Conservation (phyloP, 31 red algal genomes). For the Bonnemaisonia californica region DNA sequence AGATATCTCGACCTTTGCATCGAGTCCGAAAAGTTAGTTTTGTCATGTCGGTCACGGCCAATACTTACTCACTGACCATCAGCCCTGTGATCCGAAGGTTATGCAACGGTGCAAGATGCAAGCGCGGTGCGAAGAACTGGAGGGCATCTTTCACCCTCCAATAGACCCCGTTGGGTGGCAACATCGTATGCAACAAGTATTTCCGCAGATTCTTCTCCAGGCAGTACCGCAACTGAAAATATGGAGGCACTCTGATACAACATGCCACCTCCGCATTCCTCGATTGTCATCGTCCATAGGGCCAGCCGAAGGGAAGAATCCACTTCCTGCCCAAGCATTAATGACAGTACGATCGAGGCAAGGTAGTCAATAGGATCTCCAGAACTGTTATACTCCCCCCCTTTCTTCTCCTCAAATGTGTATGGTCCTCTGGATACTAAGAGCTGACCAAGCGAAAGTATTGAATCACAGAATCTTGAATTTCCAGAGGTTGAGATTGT, state of each 20-base stretch:
- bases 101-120: background rate
- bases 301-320: slow-evolving; percentile 41
- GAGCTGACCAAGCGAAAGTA: slow-evolving; percentile 27
- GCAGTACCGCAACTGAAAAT: background rate
- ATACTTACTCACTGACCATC: no score
- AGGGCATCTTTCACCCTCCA: slow-evolving; percentile 13
- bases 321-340: slow-evolving; percentile 48
- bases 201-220: slow-evolving; percentile 24
- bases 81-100: background rate
- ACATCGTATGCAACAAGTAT: slow-evolving; percentile 26
- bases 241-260: slow-evolving; percentile 36
- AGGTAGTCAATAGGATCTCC: slow-evolving; percentile 43
- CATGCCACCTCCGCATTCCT: slow-evolving; percentile 53
- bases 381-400: background rate
- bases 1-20: no score
- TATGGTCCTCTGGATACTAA: slow-evolving; percentile 52
- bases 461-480: slow-evolving; percentile 25
- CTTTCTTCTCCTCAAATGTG: background rate
- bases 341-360: slow-evolving; percentile 40
- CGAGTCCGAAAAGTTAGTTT: no score
- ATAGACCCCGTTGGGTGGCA: slow-evolving; percentile 4
- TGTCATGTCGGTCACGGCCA: no score
- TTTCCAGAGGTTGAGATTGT: slow-evolving; percentile 41
- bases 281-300: slow-evolving; percentile 51
- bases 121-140: background rate